These are phyloP conservation scores for Ceratobasidium papillatum DNA, from an alignment of 1,284 basidiomycete species.

Conservation along the genomic window DNA sequence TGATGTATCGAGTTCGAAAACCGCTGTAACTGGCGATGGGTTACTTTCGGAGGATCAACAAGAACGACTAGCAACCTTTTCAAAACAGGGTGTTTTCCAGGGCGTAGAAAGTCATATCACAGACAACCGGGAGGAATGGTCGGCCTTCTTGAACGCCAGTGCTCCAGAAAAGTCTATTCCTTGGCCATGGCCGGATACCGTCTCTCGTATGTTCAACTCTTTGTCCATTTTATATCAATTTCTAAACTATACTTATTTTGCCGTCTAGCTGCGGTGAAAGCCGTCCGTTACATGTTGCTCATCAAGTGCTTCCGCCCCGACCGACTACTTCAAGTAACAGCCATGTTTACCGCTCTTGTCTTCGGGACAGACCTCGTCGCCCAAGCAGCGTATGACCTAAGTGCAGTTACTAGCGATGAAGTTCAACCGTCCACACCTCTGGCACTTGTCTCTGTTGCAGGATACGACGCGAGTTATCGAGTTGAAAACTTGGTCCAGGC, in stretches of 20 bases:
- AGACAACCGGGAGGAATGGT: slow-evolving; percentile 77
- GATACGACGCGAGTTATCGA: slow-evolving; percentile 96
- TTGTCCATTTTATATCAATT: slow-evolving; percentile 44
- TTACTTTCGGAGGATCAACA: slow-evolving; percentile 73
- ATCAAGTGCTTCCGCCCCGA: slow-evolving; percentile 93
- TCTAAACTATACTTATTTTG: slow-evolving; percentile 42
- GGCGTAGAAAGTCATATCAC: slow-evolving; percentile 75
- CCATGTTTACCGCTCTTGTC: slow-evolving; percentile 74
- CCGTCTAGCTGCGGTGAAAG: slow-evolving; percentile 70
- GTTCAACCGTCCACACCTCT: slow-evolving; percentile 83
- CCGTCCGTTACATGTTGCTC: slow-evolving; percentile 78
- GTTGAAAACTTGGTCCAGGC: slow-evolving; percentile 89
- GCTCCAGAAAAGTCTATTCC: slow-evolving; percentile 80
- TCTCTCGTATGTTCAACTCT: slow-evolving; percentile 65
- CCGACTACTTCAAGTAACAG: slow-evolving; percentile 82
- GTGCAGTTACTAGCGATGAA: slow-evolving; percentile 78
- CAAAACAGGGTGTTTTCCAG: slow-evolving; percentile 78
- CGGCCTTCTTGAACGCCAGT: slow-evolving; percentile 72
- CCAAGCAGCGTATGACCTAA: slow-evolving; percentile 77
- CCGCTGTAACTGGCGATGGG: slow-evolving; percentile 49
- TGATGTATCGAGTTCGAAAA: slow-evolving; percentile 59
- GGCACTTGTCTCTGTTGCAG: slow-evolving; percentile 90
- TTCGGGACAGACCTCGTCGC: slow-evolving; percentile 83
- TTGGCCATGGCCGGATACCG: slow-evolving; percentile 70
- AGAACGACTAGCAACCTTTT: slow-evolving; percentile 70